Conservation (phyloP, 345 rosid genomes). For the Cardamine chenopodiifolia region DNA sequence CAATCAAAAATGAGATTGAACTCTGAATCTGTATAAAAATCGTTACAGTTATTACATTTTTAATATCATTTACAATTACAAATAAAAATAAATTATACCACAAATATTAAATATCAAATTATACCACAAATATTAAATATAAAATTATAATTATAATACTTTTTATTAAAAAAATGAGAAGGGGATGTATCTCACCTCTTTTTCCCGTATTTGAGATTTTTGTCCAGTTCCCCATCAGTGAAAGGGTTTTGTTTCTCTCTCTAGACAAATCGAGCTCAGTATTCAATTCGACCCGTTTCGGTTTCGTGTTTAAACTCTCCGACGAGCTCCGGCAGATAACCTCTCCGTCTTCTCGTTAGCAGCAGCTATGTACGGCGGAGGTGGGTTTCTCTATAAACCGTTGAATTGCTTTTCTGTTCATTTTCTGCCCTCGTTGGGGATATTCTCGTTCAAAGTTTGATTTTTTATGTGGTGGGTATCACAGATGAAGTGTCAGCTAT, state of each 20-base stretch:
- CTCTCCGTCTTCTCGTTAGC: constrained; percentile 11
- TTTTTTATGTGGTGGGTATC: constrained; percentile 26
- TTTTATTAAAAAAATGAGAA: no score
- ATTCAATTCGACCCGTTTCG: constrained; percentile 8
- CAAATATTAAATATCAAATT: no score
- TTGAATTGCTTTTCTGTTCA: not conserved
- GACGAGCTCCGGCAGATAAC: constrained; percentile 23
- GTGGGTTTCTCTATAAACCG: constrained; percentile 49
- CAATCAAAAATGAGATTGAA: no score
- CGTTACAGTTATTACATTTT: no score
- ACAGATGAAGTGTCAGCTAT: constrained; percentile 99
- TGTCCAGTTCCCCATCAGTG: no score
- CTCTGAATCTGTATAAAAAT: no score
- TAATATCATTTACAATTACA: no score
- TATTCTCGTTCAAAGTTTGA: not conserved
- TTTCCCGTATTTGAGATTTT: no score
- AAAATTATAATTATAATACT: no score
- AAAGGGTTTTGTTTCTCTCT: not conserved
- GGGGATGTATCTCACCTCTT: no score
- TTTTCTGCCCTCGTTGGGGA: not conserved
- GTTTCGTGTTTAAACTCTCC: constrained; percentile 26
- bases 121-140: no score
- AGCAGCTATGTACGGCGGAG: constrained; percentile 91
- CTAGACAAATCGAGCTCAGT: constrained; percentile 8
- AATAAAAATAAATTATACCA: no score